phyloP scores from a whole-genome alignment of 805 yeast species.

The Cyberlindnera bimundalis region DNA sequence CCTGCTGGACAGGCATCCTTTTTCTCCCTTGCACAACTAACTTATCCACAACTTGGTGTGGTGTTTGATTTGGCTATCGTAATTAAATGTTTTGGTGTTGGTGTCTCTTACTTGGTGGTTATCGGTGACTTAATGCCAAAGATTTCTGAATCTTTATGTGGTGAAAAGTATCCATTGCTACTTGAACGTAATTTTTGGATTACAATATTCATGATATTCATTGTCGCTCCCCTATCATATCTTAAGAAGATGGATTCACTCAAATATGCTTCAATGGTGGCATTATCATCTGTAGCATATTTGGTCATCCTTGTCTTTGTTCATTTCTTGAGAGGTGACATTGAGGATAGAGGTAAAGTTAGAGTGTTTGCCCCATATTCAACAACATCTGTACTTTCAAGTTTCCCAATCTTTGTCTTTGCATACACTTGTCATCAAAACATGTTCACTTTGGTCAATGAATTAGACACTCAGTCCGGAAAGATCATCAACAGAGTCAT shows the following conservation, averaged over 20 bases:
- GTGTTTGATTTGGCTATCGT: constrained; percentile 68
- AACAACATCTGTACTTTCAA: constrained; percentile 50
- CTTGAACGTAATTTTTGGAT: constrained; percentile 58
- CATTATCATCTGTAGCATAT: constrained; percentile 76
- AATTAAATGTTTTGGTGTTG: constrained; percentile 69
- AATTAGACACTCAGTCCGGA: constrained; percentile 57
- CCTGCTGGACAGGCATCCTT: constrained; percentile 58
- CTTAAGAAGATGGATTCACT: constrained; percentile 75
- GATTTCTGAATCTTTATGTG: constrained; percentile 36
- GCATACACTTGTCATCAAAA: constrained; percentile 97
- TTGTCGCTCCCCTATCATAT: constrained; percentile 57
- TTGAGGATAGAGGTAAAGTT: constrained; percentile 50
- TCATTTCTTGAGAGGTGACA: constrained; percentile 63
- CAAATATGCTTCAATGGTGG: constrained; percentile 81
- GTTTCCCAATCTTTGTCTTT: constrained; percentile 89
- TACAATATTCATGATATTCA: constrained; percentile 45
- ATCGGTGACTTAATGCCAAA: constrained; percentile 71
- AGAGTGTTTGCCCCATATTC: constrained; percentile 45
- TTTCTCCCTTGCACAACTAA: constrained; percentile 56
- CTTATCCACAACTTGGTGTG: constrained; percentile 58
- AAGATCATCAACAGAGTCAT: constrained; percentile 45
- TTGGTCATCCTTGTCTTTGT: constrained; percentile 66
- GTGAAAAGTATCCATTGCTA: constrained; percentile 22
- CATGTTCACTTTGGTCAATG: constrained; percentile 86
- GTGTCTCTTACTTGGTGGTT: constrained; percentile 63